Evolutionary conservation across 768 basidiomycete species (phyloP).

Genomic region (Tricholoma furcatifolium): DNA sequence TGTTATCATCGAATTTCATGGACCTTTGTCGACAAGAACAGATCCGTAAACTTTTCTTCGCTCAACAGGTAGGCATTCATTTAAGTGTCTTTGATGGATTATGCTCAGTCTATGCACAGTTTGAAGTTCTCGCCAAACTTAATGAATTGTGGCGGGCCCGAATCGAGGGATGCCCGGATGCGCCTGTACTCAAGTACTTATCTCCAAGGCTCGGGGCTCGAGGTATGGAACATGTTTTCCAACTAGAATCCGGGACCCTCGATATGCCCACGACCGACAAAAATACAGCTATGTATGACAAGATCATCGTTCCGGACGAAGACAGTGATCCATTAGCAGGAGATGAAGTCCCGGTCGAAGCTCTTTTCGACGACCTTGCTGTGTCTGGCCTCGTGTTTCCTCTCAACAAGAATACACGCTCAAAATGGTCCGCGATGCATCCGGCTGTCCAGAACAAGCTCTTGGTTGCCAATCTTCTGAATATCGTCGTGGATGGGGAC

Average conservation of each 20-base stretch:
- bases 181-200: slow-evolving; percentile 42
- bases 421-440: slow-evolving; percentile 38
- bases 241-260: slow-evolving; percentile 39
- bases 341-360: slow-evolving; percentile 40
- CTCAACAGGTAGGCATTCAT: slow-evolving; percentile 42
- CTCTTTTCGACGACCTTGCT: slow-evolving; percentile 49
- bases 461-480: slow-evolving; percentile 38
- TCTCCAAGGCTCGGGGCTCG: slow-evolving; percentile 23
- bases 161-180: slow-evolving; percentile 49
- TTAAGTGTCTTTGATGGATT: not conserved
- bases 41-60: slow-evolving; percentile 51
- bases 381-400: slow-evolving; percentile 45
- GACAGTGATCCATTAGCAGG: slow-evolving; percentile 18
- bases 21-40: slow-evolving; percentile 43
- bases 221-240: slow-evolving; percentile 36
- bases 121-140: slow-evolving; percentile 46
- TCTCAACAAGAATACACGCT: slow-evolving; percentile 35
- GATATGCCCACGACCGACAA: slow-evolving; percentile 40
- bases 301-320: slow-evolving; percentile 40
- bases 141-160: slow-evolving; percentile 46
- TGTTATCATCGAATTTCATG: slow-evolving; percentile 41
- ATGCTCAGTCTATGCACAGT: slow-evolving; percentile 27
- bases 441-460: slow-evolving; percentile 36
- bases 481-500: slow-evolving; percentile 31
- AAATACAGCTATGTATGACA: slow-evolving; percentile 42